Base-by-base conservation (phyloP, 2,329 filamentous ascomycete genomes). In the Onygena corvina region DNA sequence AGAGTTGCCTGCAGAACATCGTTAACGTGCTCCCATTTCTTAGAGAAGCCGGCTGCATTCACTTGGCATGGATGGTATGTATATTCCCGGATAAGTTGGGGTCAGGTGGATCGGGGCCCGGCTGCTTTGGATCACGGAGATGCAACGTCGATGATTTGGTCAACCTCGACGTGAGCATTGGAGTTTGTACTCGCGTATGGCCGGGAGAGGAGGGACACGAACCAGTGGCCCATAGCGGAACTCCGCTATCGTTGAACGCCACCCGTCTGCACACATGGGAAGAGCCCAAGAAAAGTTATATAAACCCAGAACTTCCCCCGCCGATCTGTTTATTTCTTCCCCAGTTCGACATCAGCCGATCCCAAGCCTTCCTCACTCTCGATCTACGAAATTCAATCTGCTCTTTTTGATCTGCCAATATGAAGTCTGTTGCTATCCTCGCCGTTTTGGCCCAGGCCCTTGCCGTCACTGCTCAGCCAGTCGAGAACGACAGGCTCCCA, bases 391-490 rank as follows among this genome's bases (percentile, higher is more conserved):
- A 7, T 8, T n/a, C 30, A 35, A 8, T 35, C 29, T 6, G 14
- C 16, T 35, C 7, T 7, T 49, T 27, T n/a, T 2, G n/a, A 33
- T 50, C 23, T 31, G 31, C 47, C 42, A 51, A 44, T 14, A 53
- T 53, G 53, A 55, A 56, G 52, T 46, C 53, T 45, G 36, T 44
- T 27, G 30, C 54, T 31, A 48, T 55, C 44, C 48, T 56, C 35
- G 50, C 47, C 47, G 30, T 57, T 47, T 50, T 50, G 18, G 46
- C 51, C 30, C 50, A 52, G 25, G 52, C 58, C 57, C 59, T 66
- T 16, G 20, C 27, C 35, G 54, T 47, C 48, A 47, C 47, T n/a
- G 44, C 36, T 42, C 40, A 30, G 23, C 50, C 48, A 27, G 33
- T 35, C 16, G n/a, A 11, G 18, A 16, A 27, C 14, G 25, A 46